Evolutionary conservation across 768 basidiomycete genomes (phyloP).

Genomic region (Sarcomyxa edulis): DNA sequence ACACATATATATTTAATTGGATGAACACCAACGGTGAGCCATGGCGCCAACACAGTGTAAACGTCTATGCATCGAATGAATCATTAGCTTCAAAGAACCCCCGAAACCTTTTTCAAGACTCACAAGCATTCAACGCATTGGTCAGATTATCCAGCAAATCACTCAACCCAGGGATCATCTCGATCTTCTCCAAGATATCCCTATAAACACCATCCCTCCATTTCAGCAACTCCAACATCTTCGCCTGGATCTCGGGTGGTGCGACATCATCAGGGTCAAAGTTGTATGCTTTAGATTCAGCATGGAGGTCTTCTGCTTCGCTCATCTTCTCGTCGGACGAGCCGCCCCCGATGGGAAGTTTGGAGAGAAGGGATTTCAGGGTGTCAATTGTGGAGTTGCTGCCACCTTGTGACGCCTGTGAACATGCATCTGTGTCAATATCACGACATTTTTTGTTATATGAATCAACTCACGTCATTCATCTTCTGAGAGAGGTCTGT

Average conservation of each 20-base stretch:
- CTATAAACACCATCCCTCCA: conserved; percentile 62
- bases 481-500: conserved; percentile 53
- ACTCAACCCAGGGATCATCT: conserved; percentile 59
- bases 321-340: conserved; percentile 44
- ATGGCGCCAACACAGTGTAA: conserved; percentile 65
- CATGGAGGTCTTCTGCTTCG: conserved; percentile 51
- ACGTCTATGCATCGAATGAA: conserved; percentile 38
- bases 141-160: conserved; percentile 55
- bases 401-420: conserved; percentile 27
- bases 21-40: conserved; percentile 40
- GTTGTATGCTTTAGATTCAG: conserved; percentile 51
- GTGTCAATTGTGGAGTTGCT: conserved; percentile 27
- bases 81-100: conserved; percentile 1
- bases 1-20: no score
- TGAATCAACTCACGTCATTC: conserved; percentile 23
- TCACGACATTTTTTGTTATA: no score
- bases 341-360: conserved; percentile 47
- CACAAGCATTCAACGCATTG: conserved; percentile 64
- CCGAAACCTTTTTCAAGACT: conserved; percentile 12
- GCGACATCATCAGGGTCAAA: conserved; percentile 59
- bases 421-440: neutral
- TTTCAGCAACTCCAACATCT: conserved; percentile 49
- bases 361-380: conserved; percentile 40
- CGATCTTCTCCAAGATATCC: conserved; percentile 48
- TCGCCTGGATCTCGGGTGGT: conserved; percentile 57